Conservation (phyloP, 768 basidiomycete species). For the Calocera cornea region DNA sequence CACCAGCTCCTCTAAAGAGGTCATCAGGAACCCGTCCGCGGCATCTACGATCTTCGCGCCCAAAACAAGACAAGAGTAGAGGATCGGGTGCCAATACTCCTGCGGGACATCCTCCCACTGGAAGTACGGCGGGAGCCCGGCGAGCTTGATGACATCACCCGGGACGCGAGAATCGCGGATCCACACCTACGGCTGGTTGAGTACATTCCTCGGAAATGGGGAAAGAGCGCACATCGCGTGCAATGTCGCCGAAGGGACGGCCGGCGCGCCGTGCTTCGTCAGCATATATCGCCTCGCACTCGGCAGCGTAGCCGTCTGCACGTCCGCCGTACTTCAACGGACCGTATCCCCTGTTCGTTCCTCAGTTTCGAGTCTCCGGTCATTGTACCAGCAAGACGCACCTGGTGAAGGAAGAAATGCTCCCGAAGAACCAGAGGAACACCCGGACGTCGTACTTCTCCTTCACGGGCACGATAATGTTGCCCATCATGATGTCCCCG, state of each 20-base stretch:
- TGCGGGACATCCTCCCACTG: slow-evolving; percentile 1
- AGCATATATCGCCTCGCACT: neutral
- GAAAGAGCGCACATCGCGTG: neutral
- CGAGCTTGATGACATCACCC: neutral
- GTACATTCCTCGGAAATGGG: neutral
- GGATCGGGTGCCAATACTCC: neutral
- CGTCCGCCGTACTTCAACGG: neutral
- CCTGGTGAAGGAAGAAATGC: neutral
- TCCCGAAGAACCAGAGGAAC: neutral
- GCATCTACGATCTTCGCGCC: neutral
- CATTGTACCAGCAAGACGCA: neutral
- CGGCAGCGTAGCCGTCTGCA: neutral
- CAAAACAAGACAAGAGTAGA: neutral
- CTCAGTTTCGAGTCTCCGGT: neutral
- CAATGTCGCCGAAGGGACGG: neutral
- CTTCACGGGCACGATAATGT: neutral
- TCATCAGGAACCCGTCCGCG: slow-evolving; percentile 1
- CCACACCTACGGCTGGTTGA: neutral
- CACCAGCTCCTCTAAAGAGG: neutral
- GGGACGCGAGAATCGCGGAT: neutral
- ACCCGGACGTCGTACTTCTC: neutral
- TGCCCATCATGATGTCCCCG: neutral
- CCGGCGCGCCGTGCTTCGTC: neutral
- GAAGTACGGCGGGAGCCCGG: neutral
- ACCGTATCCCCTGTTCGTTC: neutral